These are phyloP conservation scores for Barnettozyma californica DNA, from an alignment of 805 yeast genomes.

Conservation along the genomic window DNA sequence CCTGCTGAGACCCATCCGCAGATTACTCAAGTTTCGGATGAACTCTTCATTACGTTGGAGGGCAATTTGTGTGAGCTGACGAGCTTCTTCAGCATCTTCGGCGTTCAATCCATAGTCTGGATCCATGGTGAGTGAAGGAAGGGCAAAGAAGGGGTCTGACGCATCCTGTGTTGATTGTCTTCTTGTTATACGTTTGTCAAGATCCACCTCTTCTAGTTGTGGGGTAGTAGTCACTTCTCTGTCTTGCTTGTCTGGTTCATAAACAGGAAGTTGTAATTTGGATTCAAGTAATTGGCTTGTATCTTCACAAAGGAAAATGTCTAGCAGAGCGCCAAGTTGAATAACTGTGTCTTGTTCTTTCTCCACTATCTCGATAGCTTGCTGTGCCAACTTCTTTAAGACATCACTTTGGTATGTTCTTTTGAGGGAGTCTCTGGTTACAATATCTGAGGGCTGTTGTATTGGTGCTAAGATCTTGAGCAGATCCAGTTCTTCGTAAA, in stretches of 20 bases:
- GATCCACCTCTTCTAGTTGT: conserved; percentile 15
- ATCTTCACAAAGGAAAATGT: conserved; percentile 83
- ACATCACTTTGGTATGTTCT: conserved; percentile 56
- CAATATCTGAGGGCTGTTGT: conserved; percentile 72
- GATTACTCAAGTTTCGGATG: conserved; percentile 66
- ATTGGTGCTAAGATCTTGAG: conserved; percentile 70
- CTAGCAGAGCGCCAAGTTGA: conserved; percentile 64
- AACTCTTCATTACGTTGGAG: conserved; percentile 84
- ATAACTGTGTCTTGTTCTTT: conserved; percentile 77
- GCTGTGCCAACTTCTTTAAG: conserved; percentile 58
- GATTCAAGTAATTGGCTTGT: conserved; percentile 61
- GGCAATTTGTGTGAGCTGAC: conserved; percentile 72
- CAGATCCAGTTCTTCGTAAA: conserved; percentile 46
- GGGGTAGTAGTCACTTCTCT: conserved; percentile 4
- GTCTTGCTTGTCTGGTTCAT: conserved; percentile 46
- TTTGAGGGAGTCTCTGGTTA: conserved; percentile 62
- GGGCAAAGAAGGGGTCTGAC: conserved; percentile 59
- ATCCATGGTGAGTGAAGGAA: conserved; percentile 43
- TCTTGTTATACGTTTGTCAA: conserved; percentile 28
- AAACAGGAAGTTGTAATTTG: conserved; percentile 58
- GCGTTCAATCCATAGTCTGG: conserved; percentile 45
- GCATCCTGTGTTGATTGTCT: conserved; percentile 27
- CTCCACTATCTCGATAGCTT: conserved; percentile 73
- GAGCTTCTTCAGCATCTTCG: conserved; percentile 60
- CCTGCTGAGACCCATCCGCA: conserved; percentile 70